These are phyloP conservation scores for Hansenula lynferdii DNA, from an alignment of 1,139 yeast genomes.

Conservation along the genomic window DNA sequence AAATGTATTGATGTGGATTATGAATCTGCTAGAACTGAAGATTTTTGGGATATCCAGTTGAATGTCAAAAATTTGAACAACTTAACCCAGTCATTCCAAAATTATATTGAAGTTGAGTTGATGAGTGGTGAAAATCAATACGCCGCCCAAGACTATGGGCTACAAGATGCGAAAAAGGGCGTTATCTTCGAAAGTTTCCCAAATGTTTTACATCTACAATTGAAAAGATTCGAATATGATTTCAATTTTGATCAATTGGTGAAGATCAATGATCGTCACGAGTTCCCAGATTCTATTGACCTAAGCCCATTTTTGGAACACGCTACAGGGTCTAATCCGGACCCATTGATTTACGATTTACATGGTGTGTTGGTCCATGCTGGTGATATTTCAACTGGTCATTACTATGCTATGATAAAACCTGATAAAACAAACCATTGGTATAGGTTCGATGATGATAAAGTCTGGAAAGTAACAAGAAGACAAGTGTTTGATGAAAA, in stretches of 20 bases:
- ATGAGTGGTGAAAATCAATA: conserved; percentile 94
- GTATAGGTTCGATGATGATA: conserved; percentile 94
- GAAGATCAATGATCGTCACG: conserved; percentile 89
- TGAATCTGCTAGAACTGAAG: conserved; percentile 89
- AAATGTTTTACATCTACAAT: conserved; percentile 86
- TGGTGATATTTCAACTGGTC: conserved; percentile 95
- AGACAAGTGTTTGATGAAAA: conserved; percentile 89
- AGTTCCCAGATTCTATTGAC: conserved; percentile 82
- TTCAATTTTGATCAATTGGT: conserved; percentile 85
- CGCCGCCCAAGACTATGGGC: conserved; percentile 87
- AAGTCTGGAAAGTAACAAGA: conserved; percentile 81
- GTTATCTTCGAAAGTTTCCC: conserved; percentile 91
- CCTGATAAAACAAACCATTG: conserved; percentile 71
- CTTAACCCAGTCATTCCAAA: conserved; percentile 71
- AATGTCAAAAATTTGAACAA: conserved; percentile 82
- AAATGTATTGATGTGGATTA: conserved; percentile 94
- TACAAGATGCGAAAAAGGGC: conserved; percentile 96
- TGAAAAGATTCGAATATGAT: conserved; percentile 93
- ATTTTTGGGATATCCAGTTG: conserved; percentile 96
- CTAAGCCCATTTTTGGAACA: conserved; percentile 74
- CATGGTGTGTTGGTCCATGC: conserved; percentile 96
- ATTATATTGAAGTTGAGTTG: conserved; percentile 85
- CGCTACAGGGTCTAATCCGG: conserved; percentile 42
- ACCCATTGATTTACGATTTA: conserved; percentile 72
- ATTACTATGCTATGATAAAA: conserved; percentile 89